Conservation (phyloP, 495 filamentous ascomycete species). For the Lasiosphaeria ovina region DNA sequence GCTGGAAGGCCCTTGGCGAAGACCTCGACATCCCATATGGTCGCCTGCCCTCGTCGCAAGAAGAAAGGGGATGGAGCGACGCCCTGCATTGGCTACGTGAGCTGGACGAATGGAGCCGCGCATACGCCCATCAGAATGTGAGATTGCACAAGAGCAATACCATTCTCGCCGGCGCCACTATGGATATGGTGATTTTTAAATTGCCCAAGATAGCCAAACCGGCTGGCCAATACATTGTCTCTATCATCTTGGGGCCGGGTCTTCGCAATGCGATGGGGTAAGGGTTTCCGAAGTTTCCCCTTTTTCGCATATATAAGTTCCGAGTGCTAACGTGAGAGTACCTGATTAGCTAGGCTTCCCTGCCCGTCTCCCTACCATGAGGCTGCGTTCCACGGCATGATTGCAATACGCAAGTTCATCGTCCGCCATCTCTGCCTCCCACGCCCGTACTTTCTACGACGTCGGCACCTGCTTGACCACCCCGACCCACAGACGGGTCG, state of each 20-base stretch:
- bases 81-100: not conserved
- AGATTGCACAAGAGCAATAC: not conserved
- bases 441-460: not conserved
- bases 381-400: not conserved
- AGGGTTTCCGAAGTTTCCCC: not conserved
- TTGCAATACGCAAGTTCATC: conserved; percentile 1
- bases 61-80: not conserved
- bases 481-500: not conserved
- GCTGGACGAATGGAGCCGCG: not conserved
- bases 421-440: conserved; percentile 1
- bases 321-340: not conserved
- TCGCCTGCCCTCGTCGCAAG: not conserved
- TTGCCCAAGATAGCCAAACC: not conserved
- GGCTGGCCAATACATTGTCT: not conserved
- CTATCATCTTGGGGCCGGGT: not conserved
- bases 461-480: not conserved
- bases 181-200: not conserved
- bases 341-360: not conserved
- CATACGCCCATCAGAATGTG: not conserved
- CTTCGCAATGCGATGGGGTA: not conserved
- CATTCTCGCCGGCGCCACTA: not conserved
- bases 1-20: conserved; percentile 1
- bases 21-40: not conserved
- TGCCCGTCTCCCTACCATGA: not conserved
- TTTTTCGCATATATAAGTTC: not conserved